These are phyloP conservation scores for Davidsoniella eucalypti DNA, from an alignment of 2,329 filamentous ascomycete genomes.

Conservation along the genomic window DNA sequence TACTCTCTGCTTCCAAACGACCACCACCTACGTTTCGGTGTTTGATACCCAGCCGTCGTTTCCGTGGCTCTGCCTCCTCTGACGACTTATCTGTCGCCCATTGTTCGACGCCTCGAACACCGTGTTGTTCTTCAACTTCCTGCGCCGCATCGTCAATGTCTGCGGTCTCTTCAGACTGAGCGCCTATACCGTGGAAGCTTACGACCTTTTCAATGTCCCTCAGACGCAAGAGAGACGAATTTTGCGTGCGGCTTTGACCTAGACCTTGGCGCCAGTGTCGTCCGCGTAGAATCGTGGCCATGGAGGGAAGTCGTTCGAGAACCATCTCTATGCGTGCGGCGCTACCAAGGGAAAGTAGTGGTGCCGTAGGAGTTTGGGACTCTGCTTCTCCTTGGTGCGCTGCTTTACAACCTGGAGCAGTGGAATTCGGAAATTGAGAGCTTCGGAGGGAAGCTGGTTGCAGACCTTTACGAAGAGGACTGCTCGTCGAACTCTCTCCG, in stretches of 20 bases:
- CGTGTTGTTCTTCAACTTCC: conserved; percentile 26
- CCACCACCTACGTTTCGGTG: conserved; percentile 15
- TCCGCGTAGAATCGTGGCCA: conserved; percentile 45
- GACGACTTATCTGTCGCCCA: conserved; percentile 47
- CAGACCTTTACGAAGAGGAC: conserved; percentile 14
- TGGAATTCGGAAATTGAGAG: conserved; percentile 8
- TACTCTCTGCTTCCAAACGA: conserved; percentile 24
- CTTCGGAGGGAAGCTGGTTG: too few relatives aligned
- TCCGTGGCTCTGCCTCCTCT: conserved; percentile 35
- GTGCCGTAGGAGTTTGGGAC: conserved; percentile 17
- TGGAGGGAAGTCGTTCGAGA: conserved; percentile 75
- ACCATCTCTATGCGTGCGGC: conserved; percentile 58
- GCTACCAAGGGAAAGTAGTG: conserved; percentile 42
- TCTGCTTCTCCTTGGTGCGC: background rate
- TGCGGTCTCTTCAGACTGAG: conserved; percentile 12
- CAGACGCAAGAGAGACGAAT: conserved; percentile 20
- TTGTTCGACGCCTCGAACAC: conserved; percentile 15
- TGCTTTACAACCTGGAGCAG: background rate
- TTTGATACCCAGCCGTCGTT: conserved; percentile 27
- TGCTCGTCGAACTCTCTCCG: conserved; percentile 12
- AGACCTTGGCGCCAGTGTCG: conserved; percentile 14
- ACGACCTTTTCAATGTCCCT: conserved; percentile 52
- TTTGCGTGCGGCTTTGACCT: background rate
- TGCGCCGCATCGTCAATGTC: conserved; percentile 26
- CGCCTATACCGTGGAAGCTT: conserved; percentile 42